These are phyloP conservation scores for Cryptosporidium meleagridis DNA, from an alignment of 169 alveolate species.

Conservation along the genomic window DNA sequence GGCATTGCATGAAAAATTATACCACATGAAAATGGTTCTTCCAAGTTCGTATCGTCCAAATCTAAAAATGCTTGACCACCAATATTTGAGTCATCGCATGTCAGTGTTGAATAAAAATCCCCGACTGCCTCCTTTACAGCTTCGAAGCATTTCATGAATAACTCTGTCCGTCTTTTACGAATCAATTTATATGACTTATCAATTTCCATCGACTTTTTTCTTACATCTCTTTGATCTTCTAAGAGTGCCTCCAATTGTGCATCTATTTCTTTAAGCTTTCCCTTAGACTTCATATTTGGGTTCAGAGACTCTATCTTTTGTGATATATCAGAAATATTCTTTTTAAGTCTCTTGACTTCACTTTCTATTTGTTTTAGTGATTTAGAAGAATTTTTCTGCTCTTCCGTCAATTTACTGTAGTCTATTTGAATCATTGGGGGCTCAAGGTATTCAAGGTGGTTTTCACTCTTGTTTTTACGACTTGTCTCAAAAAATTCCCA, in stretches of 20 bases:
- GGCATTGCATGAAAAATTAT: conserved; percentile 88
- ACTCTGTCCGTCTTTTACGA: conserved; percentile 76
- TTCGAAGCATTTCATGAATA: conserved; percentile 82
- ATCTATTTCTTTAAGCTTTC: conserved; percentile 77
- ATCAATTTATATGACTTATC: conserved; percentile 34
- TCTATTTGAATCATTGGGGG: conserved; percentile 68
- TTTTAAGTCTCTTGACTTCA: background rate
- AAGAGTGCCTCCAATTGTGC: conserved; percentile 66
- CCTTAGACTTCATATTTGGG: conserved; percentile 59
- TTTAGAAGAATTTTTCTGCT: background rate
- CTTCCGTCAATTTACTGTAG: conserved; percentile 11
- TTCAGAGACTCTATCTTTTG: conserved; percentile 27
- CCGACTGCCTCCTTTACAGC: conserved; percentile 79
- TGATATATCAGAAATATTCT: conserved; percentile 19
- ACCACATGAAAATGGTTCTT: conserved; percentile 87
- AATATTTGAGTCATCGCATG: conserved; percentile 77
- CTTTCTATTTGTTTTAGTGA: conserved; percentile 23
- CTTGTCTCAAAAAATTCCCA: conserved; percentile 62
- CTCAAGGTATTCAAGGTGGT: conserved; percentile 9
- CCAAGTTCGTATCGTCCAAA: conserved; percentile 82
- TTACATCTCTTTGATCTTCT: conserved; percentile 60
- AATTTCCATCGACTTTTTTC: conserved; percentile 48
- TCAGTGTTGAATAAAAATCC: conserved; percentile 80
- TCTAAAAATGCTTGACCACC: conserved; percentile 85
- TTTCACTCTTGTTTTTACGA: conserved; percentile 5